These are phyloP conservation scores for Crithidia mellificae DNA, from an alignment of 208 protist genomes.

Conservation along the genomic window DNA sequence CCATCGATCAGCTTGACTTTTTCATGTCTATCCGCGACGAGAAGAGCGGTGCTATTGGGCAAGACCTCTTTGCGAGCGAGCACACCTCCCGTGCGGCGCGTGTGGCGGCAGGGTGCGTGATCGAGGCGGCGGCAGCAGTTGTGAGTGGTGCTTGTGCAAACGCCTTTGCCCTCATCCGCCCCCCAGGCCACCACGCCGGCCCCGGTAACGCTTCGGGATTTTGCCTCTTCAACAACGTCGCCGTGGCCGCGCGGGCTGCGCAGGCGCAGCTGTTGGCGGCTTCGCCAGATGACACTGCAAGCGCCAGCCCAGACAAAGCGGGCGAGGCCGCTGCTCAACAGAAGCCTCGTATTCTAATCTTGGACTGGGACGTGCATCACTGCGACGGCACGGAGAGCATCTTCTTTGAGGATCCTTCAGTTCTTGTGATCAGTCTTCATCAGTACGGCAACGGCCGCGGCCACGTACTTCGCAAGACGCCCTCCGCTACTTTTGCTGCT, in stretches of 20 bases:
- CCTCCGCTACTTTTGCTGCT: background rate
- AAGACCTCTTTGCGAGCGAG: constrained; percentile 78
- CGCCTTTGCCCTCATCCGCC: constrained; percentile 86
- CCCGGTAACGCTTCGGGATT: constrained; percentile 71
- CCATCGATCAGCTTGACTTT: constrained; percentile 78
- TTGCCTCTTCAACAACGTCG: constrained; percentile 94
- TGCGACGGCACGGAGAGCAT: constrained; percentile 95
- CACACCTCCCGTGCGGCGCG: constrained; percentile 68
- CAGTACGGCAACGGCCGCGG: constrained; percentile 73
- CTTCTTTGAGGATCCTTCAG: constrained; percentile 89
- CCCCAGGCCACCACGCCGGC: constrained; percentile 86
- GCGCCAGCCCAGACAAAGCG: background rate
- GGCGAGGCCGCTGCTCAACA: background rate
- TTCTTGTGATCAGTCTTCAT: constrained; percentile 95
- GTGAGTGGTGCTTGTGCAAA: constrained; percentile 62
- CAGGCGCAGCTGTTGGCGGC: constrained; percentile 54
- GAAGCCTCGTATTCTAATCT: constrained; percentile 74
- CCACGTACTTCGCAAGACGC: constrained; percentile 66
- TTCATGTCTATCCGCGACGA: constrained; percentile 35
- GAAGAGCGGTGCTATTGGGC: constrained; percentile 42
- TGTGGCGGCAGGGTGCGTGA: constrained; percentile 68
- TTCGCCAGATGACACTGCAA: too few species aligned
- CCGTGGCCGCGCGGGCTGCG: constrained; percentile 80
- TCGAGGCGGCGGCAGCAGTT: constrained; percentile 69
- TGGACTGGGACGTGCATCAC: constrained; percentile 97